Conservation (phyloP, 2,329 filamentous ascomycete genomes). For the Fusarium sp. region DNA sequence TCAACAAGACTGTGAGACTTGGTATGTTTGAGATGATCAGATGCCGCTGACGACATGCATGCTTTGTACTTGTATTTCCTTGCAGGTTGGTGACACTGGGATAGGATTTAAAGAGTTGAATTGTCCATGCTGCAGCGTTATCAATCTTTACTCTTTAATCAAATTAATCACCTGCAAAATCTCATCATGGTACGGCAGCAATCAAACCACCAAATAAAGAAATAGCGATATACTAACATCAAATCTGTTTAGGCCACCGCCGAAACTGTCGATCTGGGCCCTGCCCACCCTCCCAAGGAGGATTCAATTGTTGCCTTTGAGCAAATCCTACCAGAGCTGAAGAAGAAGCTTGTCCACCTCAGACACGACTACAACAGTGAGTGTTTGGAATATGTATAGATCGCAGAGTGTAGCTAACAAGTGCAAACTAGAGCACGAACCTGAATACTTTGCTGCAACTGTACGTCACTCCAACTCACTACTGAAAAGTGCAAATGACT, state of each 20-base stretch:
- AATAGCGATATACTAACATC: constrained; percentile 2
- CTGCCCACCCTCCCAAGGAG: constrained; percentile 60
- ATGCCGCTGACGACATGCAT: constrained; percentile 39
- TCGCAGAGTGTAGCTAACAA: constrained; percentile 2
- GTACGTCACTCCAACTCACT: constrained; percentile 37
- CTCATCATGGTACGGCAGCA: constrained; percentile 32
- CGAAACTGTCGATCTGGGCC: constrained; percentile 64
- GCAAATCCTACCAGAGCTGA: constrained; percentile 62
- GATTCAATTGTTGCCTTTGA: constrained; percentile 63
- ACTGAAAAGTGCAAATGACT: not conserved
- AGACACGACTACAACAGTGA: constrained; percentile 60
- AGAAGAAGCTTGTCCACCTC: constrained; percentile 61
- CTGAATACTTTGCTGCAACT: constrained; percentile 65
- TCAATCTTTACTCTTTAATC: not conserved
- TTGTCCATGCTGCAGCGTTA: not conserved
- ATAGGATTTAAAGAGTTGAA: constrained; percentile 16
- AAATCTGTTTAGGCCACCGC: constrained; percentile 56
- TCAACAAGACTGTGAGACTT: constrained; percentile 25
- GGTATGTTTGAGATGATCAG: constrained; percentile 31
- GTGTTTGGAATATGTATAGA: constrained; percentile 2
- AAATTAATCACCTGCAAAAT: not conserved
- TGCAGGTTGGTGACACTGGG: constrained; percentile 11
- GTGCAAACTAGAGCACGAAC: constrained; percentile 60
- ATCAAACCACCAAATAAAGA: not conserved
- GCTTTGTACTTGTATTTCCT: constrained; percentile 16